phyloP scores from a whole-genome alignment of 371 early-diverging fungal species.

The Sporodiniella umbellata region DNA sequence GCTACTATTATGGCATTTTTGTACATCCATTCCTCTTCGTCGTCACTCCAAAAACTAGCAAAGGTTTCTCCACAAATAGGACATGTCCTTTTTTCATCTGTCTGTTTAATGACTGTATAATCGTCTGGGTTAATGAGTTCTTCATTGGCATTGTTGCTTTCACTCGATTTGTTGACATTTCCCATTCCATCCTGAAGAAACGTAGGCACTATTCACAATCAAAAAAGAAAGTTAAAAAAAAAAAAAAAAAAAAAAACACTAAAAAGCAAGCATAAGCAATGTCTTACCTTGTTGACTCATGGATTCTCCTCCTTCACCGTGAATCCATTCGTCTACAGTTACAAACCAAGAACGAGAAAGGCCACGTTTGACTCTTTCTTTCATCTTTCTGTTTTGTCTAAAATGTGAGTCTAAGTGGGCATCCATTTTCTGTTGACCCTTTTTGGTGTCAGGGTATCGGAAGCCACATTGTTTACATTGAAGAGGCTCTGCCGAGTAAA shows the following conservation, averaged over 20 bases:
- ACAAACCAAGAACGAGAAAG: conserved; percentile 87
- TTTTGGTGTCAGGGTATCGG: conserved; percentile 68
- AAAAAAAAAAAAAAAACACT: conserved; percentile 25
- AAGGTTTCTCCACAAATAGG: conserved; percentile 88
- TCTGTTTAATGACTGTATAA: conserved; percentile 49
- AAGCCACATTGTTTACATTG: conserved; percentile 93
- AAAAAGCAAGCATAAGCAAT: no score
- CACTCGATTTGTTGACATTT: conserved; percentile 9
- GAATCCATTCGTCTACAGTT: conserved; percentile 59
- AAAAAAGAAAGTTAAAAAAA: conserved; percentile 16
- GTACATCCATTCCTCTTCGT: conserved; percentile 88
- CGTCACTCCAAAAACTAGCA: conserved; percentile 82
- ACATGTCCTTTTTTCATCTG: conserved; percentile 59
- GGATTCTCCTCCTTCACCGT: conserved; percentile 49
- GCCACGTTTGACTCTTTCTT: conserved; percentile 74
- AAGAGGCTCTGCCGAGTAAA: conserved; percentile 74
- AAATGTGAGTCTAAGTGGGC: conserved; percentile 94
- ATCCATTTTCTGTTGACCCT: conserved; percentile 73
- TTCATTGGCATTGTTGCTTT: conserved; percentile 13
- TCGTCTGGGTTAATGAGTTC: conserved; percentile 28
- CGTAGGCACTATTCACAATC: conserved; percentile 43
- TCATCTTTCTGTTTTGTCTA: conserved; percentile 81
- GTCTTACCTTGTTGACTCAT: conserved; percentile 45
- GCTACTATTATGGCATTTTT: conserved; percentile 74
- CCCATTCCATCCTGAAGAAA: conserved; percentile 34